These are phyloP conservation scores for Saturnispora silvae DNA, from an alignment of 805 yeast genomes.

Conservation along the genomic window DNA sequence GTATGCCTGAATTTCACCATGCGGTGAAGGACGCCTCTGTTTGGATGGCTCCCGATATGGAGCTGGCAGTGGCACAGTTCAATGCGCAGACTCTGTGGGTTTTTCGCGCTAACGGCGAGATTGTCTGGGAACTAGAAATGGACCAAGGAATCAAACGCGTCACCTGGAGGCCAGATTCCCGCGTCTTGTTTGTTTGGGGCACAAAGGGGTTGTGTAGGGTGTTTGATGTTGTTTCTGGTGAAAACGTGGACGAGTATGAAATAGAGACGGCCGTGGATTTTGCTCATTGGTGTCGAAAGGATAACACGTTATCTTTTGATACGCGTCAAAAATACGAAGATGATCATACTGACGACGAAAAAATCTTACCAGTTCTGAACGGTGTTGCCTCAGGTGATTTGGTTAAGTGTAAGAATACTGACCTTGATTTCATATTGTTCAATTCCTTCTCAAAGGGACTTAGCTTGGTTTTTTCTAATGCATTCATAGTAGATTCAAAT, in stretches of 20 bases:
- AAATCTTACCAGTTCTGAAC: constrained; percentile 9
- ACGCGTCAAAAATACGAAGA: neutral
- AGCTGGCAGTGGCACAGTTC: constrained; percentile 22
- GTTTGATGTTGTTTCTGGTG: constrained; percentile 24
- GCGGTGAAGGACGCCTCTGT: constrained; percentile 11
- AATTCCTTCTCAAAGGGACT: constrained; percentile 15
- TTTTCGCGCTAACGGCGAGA: constrained; percentile 24
- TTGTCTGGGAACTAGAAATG: constrained; percentile 24
- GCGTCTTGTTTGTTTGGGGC: constrained; percentile 21
- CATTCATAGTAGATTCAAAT: constrained; percentile 10
- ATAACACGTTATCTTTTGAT: neutral
- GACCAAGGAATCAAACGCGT: constrained; percentile 4
- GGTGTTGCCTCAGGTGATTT: constrained; percentile 17
- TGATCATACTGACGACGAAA: neutral
- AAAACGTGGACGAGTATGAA: constrained; percentile 11
- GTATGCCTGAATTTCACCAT: too few species aligned
- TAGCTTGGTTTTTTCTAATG: constrained; percentile 24
- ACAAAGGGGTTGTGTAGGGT: constrained; percentile 17
- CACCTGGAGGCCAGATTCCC: constrained; percentile 26
- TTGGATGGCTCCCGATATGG: constrained; percentile 28
- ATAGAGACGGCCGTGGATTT: constrained; percentile 7
- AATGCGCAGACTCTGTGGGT: constrained; percentile 22
- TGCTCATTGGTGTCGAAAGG: constrained; percentile 16
- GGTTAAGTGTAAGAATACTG: constrained; percentile 17
- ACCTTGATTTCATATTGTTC: constrained; percentile 16